These are phyloP conservation scores for Botryotinia narcissicola DNA, from an alignment of 2,329 filamentous ascomycete species.

Conservation along the genomic window DNA sequence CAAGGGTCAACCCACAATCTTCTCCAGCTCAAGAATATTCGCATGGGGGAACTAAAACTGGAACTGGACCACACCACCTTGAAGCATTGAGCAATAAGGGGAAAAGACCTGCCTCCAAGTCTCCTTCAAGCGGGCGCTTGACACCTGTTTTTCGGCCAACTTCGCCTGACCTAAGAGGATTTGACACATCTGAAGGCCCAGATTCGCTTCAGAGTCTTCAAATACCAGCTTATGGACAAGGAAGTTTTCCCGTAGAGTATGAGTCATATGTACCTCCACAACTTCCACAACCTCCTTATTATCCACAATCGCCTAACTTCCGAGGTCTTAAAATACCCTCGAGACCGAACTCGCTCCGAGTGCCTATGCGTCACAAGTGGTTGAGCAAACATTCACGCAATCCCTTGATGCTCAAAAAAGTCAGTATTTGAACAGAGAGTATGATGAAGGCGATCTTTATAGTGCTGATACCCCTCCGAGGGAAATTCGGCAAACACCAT, in stretches of 20 bases:
- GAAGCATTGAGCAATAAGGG: background rate
- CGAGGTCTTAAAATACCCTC: background rate
- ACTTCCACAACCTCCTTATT: no score
- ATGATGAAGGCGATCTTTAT: background rate
- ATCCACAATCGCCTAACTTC: background rate
- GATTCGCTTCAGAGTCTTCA: no score
- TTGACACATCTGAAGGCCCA: background rate
- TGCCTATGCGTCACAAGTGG: background rate
- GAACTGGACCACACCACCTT: background rate
- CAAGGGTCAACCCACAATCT: no score
- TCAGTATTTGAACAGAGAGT: background rate
- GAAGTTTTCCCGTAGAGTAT: no score
- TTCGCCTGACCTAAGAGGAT: background rate
- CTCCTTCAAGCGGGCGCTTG: background rate
- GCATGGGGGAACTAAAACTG: background rate
- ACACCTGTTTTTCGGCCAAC: background rate
- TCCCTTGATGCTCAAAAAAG: background rate
- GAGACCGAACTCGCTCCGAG: background rate
- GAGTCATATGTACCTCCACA: no score
- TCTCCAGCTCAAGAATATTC: background rate
- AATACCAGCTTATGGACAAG: background rate
- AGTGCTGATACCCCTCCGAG: background rate
- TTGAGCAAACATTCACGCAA: background rate
- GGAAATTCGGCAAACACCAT: background rate
- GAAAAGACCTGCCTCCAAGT: background rate